A percentile compares a stretch with the other conserved stretches of the same genome.
Evolutionary conservation across 495 filamentous ascomycete genomes (phyloP).

Genomic region (Astrothelium macrocarpum): DNA sequence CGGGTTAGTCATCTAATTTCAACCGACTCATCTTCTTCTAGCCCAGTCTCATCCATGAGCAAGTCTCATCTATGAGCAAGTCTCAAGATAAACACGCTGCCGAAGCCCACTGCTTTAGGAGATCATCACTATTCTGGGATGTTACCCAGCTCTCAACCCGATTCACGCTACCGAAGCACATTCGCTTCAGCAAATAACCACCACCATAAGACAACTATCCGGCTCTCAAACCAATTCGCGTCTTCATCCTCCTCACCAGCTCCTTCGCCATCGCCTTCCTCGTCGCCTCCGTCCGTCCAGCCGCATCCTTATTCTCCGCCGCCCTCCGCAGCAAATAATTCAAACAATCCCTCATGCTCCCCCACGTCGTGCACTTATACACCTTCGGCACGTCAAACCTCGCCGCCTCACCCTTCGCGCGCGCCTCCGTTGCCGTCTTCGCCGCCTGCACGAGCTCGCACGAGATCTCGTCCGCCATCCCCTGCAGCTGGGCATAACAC

Average conservation of each 20-base stretch:
- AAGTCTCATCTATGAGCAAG: not conserved
- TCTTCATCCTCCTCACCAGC: slow-evolving; percentile 50
- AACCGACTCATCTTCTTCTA: too few relatives aligned
- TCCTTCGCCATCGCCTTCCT: slow-evolving; percentile 65
- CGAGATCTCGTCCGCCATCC: slow-evolving; percentile 94
- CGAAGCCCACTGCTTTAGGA: not conserved
- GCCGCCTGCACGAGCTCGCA: slow-evolving; percentile 61
- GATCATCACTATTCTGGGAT: not conserved
- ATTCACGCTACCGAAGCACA: too few relatives aligned
- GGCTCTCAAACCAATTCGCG: slow-evolving; percentile 14
- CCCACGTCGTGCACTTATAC: slow-evolving; percentile 91
- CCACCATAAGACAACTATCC: too few relatives aligned
- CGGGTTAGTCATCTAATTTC: not conserved
- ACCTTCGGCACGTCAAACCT: slow-evolving; percentile 45
- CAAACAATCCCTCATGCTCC: slow-evolving; percentile 83
- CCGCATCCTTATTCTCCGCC: slow-evolving; percentile 85
- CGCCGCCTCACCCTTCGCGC: slow-evolving; percentile 16
- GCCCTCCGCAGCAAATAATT: slow-evolving; percentile 80
- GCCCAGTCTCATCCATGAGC: too few relatives aligned
- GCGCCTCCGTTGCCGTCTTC: slow-evolving; percentile 13
- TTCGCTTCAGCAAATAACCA: too few relatives aligned
- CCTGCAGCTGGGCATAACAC: slow-evolving; percentile 83
- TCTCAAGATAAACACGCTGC: not conserved
- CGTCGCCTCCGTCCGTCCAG: slow-evolving; percentile 64
- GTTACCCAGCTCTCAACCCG: not conserved